Percentiles rank a stretch among this genome's conserved stretches.
phyloP scores from a whole-genome alignment of 352 stramenopile genomes.

The Phytophthora pluvialis region DNA sequence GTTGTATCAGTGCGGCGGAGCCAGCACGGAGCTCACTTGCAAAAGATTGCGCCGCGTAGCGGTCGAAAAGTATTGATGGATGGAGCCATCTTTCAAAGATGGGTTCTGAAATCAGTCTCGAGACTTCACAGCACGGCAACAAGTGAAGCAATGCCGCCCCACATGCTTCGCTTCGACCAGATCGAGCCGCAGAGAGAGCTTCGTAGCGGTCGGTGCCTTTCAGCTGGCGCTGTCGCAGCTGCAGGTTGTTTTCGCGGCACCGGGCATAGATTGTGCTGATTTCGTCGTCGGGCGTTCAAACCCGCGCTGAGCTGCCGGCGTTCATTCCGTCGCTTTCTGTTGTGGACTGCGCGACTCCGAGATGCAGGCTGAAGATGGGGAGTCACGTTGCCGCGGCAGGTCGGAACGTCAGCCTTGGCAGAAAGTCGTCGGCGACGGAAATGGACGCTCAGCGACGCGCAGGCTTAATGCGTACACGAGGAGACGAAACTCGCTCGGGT shows the following conservation, averaged over 20 bases:
- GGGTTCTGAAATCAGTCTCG: background rate
- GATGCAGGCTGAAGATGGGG: conserved; percentile 18
- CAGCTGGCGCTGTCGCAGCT: background rate
- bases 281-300: conserved; percentile 7
- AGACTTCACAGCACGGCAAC: too few species aligned
- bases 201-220: background rate
- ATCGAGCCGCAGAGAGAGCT: conserved; percentile 5
- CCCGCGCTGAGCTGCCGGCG: background rate
- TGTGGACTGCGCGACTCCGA: background rate
- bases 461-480: conserved; percentile 1
- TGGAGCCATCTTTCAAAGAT: conserved; percentile 10
- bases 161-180: conserved; percentile 1
- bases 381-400: conserved; percentile 12
- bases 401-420: conserved; percentile 20
- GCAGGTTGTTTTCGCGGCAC: conserved; percentile 13
- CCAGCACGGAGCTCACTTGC: background rate
- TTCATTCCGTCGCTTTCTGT: background rate
- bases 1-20: background rate
- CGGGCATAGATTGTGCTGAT: background rate
- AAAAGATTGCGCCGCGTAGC: conserved; percentile 5
- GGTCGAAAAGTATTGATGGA: background rate
- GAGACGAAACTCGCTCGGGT: conserved; percentile 3
- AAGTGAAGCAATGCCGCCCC: background rate
- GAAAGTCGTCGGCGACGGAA: conserved; percentile 12
- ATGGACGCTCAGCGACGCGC: conserved; percentile 3